Conservation (phyloP, 768 basidiomycete genomes). For the Russula virescens region DNA sequence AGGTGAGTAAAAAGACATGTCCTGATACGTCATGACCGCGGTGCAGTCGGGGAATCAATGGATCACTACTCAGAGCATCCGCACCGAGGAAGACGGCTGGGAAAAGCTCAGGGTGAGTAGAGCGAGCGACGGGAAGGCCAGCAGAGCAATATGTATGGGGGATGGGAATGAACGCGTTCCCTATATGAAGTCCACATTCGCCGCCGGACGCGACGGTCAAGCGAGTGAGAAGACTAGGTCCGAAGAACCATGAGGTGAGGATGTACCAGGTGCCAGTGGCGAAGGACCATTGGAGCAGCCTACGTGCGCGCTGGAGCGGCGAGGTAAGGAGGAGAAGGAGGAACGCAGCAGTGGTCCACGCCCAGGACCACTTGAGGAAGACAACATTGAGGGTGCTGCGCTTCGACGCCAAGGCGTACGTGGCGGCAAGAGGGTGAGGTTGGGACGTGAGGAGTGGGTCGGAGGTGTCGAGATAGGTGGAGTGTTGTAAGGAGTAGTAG, state of each 20-base stretch:
- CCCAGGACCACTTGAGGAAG: slow-evolving; percentile 92
- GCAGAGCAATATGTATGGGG: slow-evolving; percentile 54
- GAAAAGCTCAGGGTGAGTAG: slow-evolving; percentile 63
- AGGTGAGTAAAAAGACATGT: slow-evolving; percentile 84
- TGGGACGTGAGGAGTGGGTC: slow-evolving; percentile 62
- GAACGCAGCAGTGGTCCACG: slow-evolving; percentile 75
- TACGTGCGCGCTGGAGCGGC: background rate
- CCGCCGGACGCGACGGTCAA: slow-evolving; percentile 63
- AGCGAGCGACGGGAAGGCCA: slow-evolving; percentile 45
- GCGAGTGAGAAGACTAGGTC: slow-evolving; percentile 68
- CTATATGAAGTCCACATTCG: slow-evolving; percentile 63
- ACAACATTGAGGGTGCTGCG: slow-evolving; percentile 73
- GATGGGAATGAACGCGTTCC: slow-evolving; percentile 38
- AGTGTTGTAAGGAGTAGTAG: slow-evolving; percentile 52
- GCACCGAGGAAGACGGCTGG: slow-evolving; percentile 36
- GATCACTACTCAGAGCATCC: slow-evolving; percentile 23
- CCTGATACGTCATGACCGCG: slow-evolving; percentile 92
- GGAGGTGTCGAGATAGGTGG: slow-evolving; percentile 82
- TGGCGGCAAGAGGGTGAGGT: slow-evolving; percentile 56
- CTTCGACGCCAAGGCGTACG: slow-evolving; percentile 77
- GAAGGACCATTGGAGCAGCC: slow-evolving; percentile 41
- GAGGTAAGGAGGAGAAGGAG: slow-evolving; percentile 51
- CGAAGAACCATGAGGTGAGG: slow-evolving; percentile 87
- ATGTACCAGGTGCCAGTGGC: slow-evolving; percentile 65
- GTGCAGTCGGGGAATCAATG: slow-evolving; percentile 55